Base-by-base conservation (phyloP, 768 basidiomycete genomes). In the Russula olivacea region DNA sequence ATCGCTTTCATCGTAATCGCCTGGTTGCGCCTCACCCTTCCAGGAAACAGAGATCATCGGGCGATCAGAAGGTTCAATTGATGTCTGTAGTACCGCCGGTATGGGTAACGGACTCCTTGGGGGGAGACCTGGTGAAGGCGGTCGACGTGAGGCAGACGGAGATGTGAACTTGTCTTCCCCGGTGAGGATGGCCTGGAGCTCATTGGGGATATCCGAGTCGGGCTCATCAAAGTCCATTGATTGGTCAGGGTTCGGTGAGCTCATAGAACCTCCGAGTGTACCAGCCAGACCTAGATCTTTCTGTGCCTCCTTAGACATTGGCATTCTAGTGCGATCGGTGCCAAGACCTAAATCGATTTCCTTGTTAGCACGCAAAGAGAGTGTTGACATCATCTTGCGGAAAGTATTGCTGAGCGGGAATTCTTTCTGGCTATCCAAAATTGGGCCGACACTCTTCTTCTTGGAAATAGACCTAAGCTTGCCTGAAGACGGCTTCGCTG, bases 141-240 rank as follows among this genome's bases (percentile, higher is more conserved):
- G 73, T 0, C 58, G 61, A 1, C 61, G 66, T 6, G 50, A 28
- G 40, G 61, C 32, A 5, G 25, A 9, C 21, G 59, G 34, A 58
- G 71, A 74, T 7, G 75, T 75, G 69, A 75, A 61, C 36, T 74
- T 75, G 71, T 75, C 40, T 61, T 78, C 65, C 57, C 78, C 68
- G 0, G 77, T 77, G 28, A 92, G 72, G 52, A 92, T 83, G 25
- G 77, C 76, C 65, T 85, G 83, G 59, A 92, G 71, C 72, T 92
- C 91, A 47, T 88, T 82, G 1, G 91, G 89, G n/a, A 91, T 88
- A 68, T 93, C 89, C 2, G 85, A 88, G 71, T 90, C 85, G 0
- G 82, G 86, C 68, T 89, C 86, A 10, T 81, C 81, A 2, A 75
- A 77, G 41, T 86, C 81, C 9, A 80, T 66, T 15, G 53, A 21